Evolutionary conservation across 306 rosid genomes (phyloP).

Genomic region (Ochetophila trinervis): DNA sequence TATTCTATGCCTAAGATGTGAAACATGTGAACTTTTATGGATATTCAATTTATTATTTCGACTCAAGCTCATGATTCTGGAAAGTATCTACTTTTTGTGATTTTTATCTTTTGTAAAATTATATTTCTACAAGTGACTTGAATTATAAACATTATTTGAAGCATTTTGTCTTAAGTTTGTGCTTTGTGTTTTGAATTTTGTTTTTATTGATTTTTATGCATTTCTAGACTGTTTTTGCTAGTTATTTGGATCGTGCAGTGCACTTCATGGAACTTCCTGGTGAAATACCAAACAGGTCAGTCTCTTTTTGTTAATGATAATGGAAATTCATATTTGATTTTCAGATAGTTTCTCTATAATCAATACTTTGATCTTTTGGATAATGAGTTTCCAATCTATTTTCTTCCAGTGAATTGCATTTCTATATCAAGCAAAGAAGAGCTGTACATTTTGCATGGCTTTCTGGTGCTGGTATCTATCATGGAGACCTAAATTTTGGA

Average conservation of each 20-base stretch:
- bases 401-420: conserved; percentile 81
- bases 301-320: conserved; percentile 5
- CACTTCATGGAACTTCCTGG: conserved; percentile 99
- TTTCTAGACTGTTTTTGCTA: conserved; percentile 70
- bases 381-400: background rate
- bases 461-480: conserved; percentile 97
- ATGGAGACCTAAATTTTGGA: conserved; percentile 91
- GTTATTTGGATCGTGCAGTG: conserved; percentile 77
- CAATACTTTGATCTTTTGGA: conserved; percentile 21
- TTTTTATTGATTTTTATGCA: conserved; percentile 29
- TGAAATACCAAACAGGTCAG: conserved; percentile 89
- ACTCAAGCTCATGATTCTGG: too few species aligned
- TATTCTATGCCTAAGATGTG: too few species aligned
- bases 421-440: conserved; percentile 92
- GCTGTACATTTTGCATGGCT: conserved; percentile 99
- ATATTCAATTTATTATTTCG: too few species aligned
- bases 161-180: conserved; percentile 11
- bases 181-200: conserved; percentile 18
- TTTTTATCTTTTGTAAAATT: too few species aligned
- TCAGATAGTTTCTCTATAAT: conserved; percentile 4
- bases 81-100: too few species aligned
- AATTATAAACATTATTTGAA: background rate
- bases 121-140: background rate
- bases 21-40: too few species aligned
- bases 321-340: background rate